A percentile compares a stretch with the other conserved stretches of the same genome.
These are phyloP conservation scores for Globisporangium sylvaticum DNA, from an alignment of 352 stramenopile genomes.

Conservation along the genomic window DNA sequence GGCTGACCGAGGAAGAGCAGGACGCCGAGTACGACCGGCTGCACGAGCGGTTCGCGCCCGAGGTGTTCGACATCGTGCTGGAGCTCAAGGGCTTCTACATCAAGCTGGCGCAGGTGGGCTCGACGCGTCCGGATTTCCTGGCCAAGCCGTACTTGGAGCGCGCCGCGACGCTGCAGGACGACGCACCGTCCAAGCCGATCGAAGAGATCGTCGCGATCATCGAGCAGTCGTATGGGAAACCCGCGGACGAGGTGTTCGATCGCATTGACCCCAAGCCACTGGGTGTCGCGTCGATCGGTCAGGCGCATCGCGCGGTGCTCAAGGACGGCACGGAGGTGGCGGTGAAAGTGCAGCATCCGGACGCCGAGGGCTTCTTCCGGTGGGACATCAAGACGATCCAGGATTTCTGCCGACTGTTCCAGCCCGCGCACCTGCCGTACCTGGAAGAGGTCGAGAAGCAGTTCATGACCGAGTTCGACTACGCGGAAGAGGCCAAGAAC, in stretches of 20 bases:
- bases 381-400: conserved; percentile 96
- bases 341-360: conserved; percentile 92
- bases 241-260: conserved; percentile 48
- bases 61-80: conserved; percentile 80
- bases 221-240: conserved; percentile 61
- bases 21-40: conserved; percentile 68
- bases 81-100: conserved; percentile 88
- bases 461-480: conserved; percentile 98
- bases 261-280: conserved; percentile 67
- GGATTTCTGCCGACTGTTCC: conserved; percentile 93
- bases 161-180: conserved; percentile 71
- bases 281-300: conserved; percentile 78
- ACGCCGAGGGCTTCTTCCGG: conserved; percentile 92
- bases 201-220: conserved; percentile 76
- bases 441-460: conserved; percentile 96
- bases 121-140: conserved; percentile 76
- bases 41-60: conserved; percentile 70
- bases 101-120: conserved; percentile 81
- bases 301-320: conserved; percentile 76
- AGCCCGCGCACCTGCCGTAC: conserved; percentile 91
- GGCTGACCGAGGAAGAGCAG: conserved; percentile 47
- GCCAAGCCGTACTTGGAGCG: conserved; percentile 77
- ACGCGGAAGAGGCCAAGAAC: conserved; percentile 90
- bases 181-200: conserved; percentile 70
- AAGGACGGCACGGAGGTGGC: conserved; percentile 71